Conservation (phyloP, 2,329 filamentous ascomycete species). For the Pestalotiopsis sp. region DNA sequence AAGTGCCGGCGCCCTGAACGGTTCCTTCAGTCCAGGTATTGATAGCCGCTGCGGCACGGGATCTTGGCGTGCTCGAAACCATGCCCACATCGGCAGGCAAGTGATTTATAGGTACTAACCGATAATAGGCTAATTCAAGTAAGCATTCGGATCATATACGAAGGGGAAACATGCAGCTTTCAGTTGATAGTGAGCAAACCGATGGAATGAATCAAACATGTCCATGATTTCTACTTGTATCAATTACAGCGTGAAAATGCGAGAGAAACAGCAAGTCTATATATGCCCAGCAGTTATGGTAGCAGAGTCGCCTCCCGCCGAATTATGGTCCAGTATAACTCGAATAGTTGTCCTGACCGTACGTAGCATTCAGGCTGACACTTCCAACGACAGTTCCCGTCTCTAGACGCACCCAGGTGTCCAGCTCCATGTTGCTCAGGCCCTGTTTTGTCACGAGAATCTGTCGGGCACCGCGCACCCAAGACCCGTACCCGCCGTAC, state of each 20-base stretch:
- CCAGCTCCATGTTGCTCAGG: constrained; percentile 42
- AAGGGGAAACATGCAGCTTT: too few relatives aligned
- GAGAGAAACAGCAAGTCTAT: too few relatives aligned
- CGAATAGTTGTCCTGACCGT: constrained; percentile 57
- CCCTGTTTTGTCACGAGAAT: constrained; percentile 49
- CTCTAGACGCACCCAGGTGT: constrained; percentile 67
- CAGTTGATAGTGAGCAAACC: too few relatives aligned
- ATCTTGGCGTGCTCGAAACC: neutral
- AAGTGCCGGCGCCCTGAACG: too few relatives aligned
- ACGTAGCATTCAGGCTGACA: constrained; percentile 62
- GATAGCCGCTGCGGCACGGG: neutral
- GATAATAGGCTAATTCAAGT: neutral
- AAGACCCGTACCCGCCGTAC: constrained; percentile 71
- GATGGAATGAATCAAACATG: too few relatives aligned
- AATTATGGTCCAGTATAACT: too few relatives aligned
- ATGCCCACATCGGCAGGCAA: neutral
- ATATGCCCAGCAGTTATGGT: too few relatives aligned
- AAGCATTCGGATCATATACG: too few relatives aligned
- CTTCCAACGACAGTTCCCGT: constrained; percentile 52
- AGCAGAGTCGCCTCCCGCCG: too few relatives aligned
- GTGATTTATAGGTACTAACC: neutral
- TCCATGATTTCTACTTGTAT: too few relatives aligned
- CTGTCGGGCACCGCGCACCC: constrained; percentile 63
- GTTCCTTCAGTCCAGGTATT: neutral
- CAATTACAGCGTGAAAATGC: too few relatives aligned